Evolutionary conservation across 352 stramenopile species (phyloP).

Genomic region (Pythium folliculosum): DNA sequence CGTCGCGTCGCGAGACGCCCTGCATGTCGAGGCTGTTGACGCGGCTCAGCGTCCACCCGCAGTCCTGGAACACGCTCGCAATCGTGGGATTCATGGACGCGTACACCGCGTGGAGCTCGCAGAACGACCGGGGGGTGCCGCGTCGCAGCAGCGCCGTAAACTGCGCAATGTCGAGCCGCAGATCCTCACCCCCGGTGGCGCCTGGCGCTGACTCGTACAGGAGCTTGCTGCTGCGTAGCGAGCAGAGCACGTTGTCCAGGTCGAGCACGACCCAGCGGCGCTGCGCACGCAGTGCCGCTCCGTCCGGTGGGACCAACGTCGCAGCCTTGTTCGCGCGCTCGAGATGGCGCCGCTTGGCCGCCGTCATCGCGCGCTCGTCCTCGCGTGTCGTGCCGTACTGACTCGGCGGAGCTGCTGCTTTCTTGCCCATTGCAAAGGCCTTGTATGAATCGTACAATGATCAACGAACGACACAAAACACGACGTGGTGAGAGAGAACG

Average conservation of each 20-base stretch:
- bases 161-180: neutral
- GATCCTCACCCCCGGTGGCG: neutral
- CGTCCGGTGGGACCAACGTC: neutral
- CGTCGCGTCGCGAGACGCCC: neutral
- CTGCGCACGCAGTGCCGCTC: neutral
- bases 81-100: neutral
- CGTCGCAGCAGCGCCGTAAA: neutral
- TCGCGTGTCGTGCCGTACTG: conserved; percentile 1
- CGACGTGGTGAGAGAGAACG: too few species aligned
- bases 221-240: neutral
- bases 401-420: neutral
- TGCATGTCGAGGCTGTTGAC: neutral
- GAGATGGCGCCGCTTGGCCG: neutral
- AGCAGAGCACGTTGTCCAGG: conserved; percentile 14
- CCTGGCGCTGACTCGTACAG: neutral
- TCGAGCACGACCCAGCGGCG: conserved; percentile 9
- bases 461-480: too few species aligned
- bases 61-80: neutral
- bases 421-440: too few species aligned
- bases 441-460: too few species aligned
- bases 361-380: neutral
- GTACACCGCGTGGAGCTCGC: neutral
- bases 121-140: neutral
- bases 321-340: neutral
- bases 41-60: conserved; percentile 4